Base-by-base conservation (phyloP, 2,329 filamentous ascomycete species). In the Botrytis sinoallii region DNA sequence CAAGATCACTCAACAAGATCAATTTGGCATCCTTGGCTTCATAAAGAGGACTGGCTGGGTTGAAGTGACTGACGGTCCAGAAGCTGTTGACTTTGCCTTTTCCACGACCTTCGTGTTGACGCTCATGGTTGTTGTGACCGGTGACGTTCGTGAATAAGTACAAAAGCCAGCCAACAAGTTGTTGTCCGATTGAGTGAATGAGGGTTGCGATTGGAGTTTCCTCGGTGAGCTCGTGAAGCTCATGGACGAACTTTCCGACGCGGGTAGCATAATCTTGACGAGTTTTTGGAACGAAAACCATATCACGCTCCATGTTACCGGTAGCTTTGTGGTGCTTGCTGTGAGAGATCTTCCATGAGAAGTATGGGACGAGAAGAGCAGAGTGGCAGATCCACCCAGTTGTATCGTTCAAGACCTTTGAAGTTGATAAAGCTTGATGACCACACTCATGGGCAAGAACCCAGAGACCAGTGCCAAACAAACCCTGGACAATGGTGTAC, bases 311-410 rank as follows among this genome's bases (percentile, higher is more conserved):
- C 85, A 99, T 91, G 88, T 99, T 90, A 80, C 95, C 96, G 57
- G 96, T 99, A 77, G 95, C 94, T 89, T 98, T 98, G 92, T 99
- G 96, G 87, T 99, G 96, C 90, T 97, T 97, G 86, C 94, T 93
- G 86, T 99, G 96, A 78, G 94, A 97, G 85, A 98, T 95, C 86
- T 99, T 97, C 96, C 96, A 99, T 82, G 94, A 97, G 87, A 98
- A 99, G 87, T 98, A 99, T 35, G 96, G 96, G 67, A 99, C 95
- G 73, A 98, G 87, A 57, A 98, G 90, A 63, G 90, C 84, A 55
- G 95, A 97, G 86, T 98, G 95, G 79, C 93, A 89, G 82, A 97
- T 83, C 93, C 93, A 98, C 80, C 95, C 95, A 74, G 96, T 94
- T 40, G 93, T 89, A 84, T 98, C 94, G 86, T 98, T 98, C 82